Evolutionary conservation across 2,329 filamentous ascomycete genomes (phyloP).

Genomic region (Akanthomyces lecanii): DNA sequence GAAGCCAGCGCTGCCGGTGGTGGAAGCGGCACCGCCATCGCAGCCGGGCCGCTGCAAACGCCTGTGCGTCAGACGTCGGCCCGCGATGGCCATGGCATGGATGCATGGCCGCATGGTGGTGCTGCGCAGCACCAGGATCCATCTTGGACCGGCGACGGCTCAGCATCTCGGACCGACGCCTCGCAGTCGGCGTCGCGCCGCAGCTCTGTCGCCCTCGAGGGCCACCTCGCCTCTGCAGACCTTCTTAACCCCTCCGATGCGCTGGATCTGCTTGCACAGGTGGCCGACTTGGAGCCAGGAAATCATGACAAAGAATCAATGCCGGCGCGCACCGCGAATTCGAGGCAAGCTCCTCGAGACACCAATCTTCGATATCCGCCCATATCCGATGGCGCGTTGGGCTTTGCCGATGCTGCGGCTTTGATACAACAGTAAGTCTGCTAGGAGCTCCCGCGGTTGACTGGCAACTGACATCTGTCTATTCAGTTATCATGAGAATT

Average conservation of each 20-base stretch:
- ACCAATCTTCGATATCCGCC: slow-evolving; percentile 27
- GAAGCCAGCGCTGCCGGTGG: background rate
- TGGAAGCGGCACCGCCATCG: background rate
- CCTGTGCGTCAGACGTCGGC: background rate
- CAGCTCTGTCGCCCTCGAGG: slow-evolving; percentile 28
- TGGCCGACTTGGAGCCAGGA: slow-evolving; percentile 34
- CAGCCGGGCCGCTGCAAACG: background rate
- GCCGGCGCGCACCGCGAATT: slow-evolving; percentile 13
- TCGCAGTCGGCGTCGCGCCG: slow-evolving; percentile 16
- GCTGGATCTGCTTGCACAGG: slow-evolving; percentile 37
- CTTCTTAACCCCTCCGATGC: slow-evolving; percentile 40
- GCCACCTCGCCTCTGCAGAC: slow-evolving; percentile 37
- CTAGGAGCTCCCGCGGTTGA: background rate
- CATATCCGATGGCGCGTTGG: slow-evolving; percentile 29
- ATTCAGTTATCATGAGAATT: slow-evolving; percentile 57
- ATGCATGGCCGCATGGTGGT: slow-evolving; percentile 19
- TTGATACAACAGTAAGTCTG: slow-evolving; percentile 27
- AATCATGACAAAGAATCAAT: slow-evolving; percentile 18
- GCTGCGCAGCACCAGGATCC: slow-evolving; percentile 1
- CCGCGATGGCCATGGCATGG: slow-evolving; percentile 1
- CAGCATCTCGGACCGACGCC: slow-evolving; percentile 13
- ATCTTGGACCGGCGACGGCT: slow-evolving; percentile 14
- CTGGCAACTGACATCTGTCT: background rate
- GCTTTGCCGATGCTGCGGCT: slow-evolving; percentile 24
- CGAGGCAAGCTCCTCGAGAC: slow-evolving; percentile 13